Evolutionary conservation across 768 basidiomycete genomes (phyloP).

Genomic region (Phylloporus sp.): DNA sequence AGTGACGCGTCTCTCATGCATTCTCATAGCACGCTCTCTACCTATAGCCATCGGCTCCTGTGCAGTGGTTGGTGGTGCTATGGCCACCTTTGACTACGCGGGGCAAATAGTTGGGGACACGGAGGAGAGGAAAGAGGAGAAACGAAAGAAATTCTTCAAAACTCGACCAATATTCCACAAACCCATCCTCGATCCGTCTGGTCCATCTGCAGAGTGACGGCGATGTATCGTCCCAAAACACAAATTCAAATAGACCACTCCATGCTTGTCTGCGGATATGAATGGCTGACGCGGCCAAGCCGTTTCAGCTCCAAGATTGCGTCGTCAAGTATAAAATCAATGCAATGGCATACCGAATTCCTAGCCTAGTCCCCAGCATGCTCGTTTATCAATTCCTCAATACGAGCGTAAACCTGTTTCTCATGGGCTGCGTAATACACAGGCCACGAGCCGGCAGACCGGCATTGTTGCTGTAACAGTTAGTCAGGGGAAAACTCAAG

Average conservation of each 20-base stretch:
- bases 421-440: slow-evolving; percentile 46
- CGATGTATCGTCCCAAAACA: slow-evolving; percentile 9
- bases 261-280: not conserved
- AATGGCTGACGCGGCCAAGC: not conserved
- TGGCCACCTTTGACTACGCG: slow-evolving; percentile 78
- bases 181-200: slow-evolving; percentile 13
- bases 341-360: not conserved
- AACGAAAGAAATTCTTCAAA: slow-evolving; percentile 81
- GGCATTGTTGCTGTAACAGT: slow-evolving; percentile 35
- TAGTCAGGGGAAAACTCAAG: not conserved
- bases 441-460: slow-evolving; percentile 43
- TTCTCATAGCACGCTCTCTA: slow-evolving; percentile 65
- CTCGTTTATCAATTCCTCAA: slow-evolving; percentile 29
- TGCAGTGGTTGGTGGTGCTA: slow-evolving; percentile 67
- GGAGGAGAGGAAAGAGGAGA: slow-evolving; percentile 55
- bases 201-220: slow-evolving; percentile 17
- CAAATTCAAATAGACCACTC: slow-evolving; percentile 13
- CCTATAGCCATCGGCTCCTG: slow-evolving; percentile 80
- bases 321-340: slow-evolving; percentile 5
- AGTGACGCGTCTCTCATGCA: slow-evolving; percentile 11
- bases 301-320: not conserved
- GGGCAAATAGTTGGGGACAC: slow-evolving; percentile 55
- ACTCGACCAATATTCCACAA: slow-evolving; percentile 41
- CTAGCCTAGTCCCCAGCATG: slow-evolving; percentile 8
- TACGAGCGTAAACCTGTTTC: slow-evolving; percentile 38